Evolutionary conservation across 2,329 filamentous ascomycete genomes (phyloP).

Genomic region (Xylaria polymorpha): DNA sequence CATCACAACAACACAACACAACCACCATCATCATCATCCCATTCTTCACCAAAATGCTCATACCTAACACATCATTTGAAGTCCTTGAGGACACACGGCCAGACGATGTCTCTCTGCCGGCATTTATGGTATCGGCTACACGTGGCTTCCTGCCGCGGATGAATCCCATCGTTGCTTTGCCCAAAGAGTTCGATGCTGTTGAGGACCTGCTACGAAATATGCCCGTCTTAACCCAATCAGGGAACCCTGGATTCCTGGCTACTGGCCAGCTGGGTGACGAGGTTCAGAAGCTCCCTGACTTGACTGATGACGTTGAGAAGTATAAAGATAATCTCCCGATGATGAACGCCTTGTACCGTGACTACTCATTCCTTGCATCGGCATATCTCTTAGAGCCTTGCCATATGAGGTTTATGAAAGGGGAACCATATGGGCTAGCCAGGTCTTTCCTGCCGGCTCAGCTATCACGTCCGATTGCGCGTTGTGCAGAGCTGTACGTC

Average conservation of each 20-base stretch:
- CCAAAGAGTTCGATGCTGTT: slow-evolving; percentile 77
- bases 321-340: slow-evolving; percentile 78
- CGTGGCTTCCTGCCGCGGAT: slow-evolving; percentile 79
- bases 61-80: slow-evolving; percentile 59
- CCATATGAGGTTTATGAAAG: slow-evolving; percentile 77
- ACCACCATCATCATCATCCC: not conserved
- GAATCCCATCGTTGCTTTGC: slow-evolving; percentile 72
- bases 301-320: slow-evolving; percentile 78
- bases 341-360: slow-evolving; percentile 88
- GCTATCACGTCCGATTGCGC: slow-evolving; percentile 84
- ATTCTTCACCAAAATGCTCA: slow-evolving; percentile 39
- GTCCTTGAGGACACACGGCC: slow-evolving; percentile 73
- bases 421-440: slow-evolving; percentile 81
- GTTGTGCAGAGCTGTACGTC: slow-evolving; percentile 85
- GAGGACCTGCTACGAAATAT: slow-evolving; percentile 60
- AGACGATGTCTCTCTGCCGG: slow-evolving; percentile 71
- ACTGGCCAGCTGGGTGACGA: slow-evolving; percentile 80
- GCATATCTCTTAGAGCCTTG: slow-evolving; percentile 93
- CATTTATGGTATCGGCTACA: slow-evolving; percentile 83
- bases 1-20: not conserved
- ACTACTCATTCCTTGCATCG: slow-evolving; percentile 91
- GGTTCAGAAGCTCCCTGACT: slow-evolving; percentile 77
- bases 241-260: slow-evolving; percentile 81
- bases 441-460: slow-evolving; percentile 77
- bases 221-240: slow-evolving; percentile 79